Base-by-base conservation (phyloP, 2,329 filamentous ascomycete genomes). In the Juglanconis oblonga region DNA sequence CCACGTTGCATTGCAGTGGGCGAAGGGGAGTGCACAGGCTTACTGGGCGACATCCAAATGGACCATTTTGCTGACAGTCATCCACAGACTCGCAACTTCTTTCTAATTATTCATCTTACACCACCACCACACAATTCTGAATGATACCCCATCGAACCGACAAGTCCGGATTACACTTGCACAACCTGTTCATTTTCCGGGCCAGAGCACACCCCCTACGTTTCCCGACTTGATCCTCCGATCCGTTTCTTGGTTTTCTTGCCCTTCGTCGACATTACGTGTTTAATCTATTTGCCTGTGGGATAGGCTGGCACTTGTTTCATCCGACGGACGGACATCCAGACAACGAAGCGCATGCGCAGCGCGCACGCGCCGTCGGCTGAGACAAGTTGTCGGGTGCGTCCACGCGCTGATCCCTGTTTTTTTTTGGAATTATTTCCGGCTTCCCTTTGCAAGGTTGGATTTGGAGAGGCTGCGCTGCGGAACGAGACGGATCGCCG, bases 51-150 rank as follows among this genome's bases (percentile, higher is more conserved):
- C 36, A 42, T 59, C 47, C 52, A 33, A 49, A 59, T 17, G 53
- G 35, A 57, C 52, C 57, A 55, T 51, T 56, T 52, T 62, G 61
- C 61, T 62, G 57, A 62, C 61, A 49, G 57, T 49, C 49, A 57
- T 48, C 5, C 50, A 36, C 49, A 59, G 57, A 38, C 57, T 62
- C 57, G 50, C 49, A 51, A 56, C 10, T 45, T 49, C 38, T 48
- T 52, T 58, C 52, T 33, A 50, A 57, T 58, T 52, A 55, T 52
- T 61, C 31, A n/a, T 36, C 49, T 61, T 50, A 58, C 11, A 58
- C 55, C 59, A 56, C 50, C 40, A 50, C 36, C 48, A 29, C 33
- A 51, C 17, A 54, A 47, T 52, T 48, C 50, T 36, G 11, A 45
- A 51, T 57, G 33, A 53, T 52, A 53, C 57, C 40, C 32, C 40